Evolutionary conservation across 73 alveolate genomes (phyloP).

Genomic region (Uronychia binucleata): DNA sequence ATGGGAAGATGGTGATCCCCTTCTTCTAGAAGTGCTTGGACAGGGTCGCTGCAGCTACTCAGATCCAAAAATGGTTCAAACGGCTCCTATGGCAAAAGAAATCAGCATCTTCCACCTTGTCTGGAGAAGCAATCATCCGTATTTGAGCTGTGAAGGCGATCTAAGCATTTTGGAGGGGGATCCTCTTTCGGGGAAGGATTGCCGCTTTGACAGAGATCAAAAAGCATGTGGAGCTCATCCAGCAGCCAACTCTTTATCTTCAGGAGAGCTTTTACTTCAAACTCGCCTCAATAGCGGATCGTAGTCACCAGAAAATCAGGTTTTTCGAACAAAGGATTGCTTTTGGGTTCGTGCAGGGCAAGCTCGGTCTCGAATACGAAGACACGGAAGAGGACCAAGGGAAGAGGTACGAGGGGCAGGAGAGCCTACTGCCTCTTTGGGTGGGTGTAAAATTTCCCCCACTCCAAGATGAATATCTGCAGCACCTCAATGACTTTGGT

Average conservation of each 20-base stretch:
- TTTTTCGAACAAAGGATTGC: not conserved
- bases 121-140: not conserved
- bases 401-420: not conserved
- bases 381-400: not conserved
- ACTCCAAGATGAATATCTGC: not conserved
- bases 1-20: not conserved
- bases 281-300: not conserved
- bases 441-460: not conserved
- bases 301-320: not conserved
- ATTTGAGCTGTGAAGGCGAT: not conserved
- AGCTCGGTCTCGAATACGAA: not conserved
- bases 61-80: not conserved
- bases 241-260: not conserved
- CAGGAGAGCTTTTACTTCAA: not conserved
- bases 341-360: not conserved
- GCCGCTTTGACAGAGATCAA: not conserved
- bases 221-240: not conserved
- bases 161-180: not conserved
- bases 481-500: not conserved
- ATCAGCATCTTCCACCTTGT: not conserved
- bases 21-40: not conserved
- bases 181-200: not conserved
- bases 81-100: not conserved
- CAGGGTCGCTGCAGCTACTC: not conserved
- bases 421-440: not conserved